phyloP scores from a whole-genome alignment of 148 eudicot genomes.

The Vaccinium myrtillus region DNA sequence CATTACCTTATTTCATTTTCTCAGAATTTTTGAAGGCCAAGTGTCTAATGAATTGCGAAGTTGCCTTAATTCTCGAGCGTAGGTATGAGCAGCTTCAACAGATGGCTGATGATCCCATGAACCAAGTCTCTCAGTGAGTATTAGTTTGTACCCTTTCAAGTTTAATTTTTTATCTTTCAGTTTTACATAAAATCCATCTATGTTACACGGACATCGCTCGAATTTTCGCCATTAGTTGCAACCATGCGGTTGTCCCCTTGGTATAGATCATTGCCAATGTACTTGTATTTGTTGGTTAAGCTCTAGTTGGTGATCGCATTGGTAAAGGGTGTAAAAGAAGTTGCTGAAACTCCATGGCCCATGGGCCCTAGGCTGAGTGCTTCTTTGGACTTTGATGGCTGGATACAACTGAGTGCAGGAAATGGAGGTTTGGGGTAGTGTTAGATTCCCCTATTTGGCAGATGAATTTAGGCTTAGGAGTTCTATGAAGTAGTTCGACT shows the following conservation, averaged over 20 bases:
- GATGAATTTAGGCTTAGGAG: not conserved
- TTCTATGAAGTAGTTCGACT: not conserved
- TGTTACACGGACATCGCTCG: not conserved
- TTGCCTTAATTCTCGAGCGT: conserved; percentile 73
- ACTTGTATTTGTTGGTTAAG: not conserved
- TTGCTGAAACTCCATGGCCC: not conserved
- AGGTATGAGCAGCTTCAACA: conserved; percentile 83
- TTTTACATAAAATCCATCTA: not conserved
- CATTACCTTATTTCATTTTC: not conserved
- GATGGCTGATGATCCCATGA: conserved; percentile 73
- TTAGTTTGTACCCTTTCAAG: not conserved
- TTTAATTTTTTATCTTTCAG: not conserved
- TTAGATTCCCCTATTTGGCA: not conserved
- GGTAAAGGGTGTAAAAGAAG: not conserved
- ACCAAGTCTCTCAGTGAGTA: conserved; percentile 73
- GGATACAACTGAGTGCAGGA: not conserved
- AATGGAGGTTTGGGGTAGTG: not conserved
- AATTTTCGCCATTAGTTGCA: not conserved
- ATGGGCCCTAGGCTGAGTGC: not conserved
- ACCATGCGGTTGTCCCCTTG: not conserved
- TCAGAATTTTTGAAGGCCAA: conserved; percentile 91
- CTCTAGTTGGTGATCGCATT: not conserved
- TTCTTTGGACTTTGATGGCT: not conserved
- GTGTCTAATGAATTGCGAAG: conserved; percentile 94
- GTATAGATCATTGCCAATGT: not conserved